phyloP scores from a whole-genome alignment of 169 alveolate species.

The Amoebophrya sp. region DNA sequence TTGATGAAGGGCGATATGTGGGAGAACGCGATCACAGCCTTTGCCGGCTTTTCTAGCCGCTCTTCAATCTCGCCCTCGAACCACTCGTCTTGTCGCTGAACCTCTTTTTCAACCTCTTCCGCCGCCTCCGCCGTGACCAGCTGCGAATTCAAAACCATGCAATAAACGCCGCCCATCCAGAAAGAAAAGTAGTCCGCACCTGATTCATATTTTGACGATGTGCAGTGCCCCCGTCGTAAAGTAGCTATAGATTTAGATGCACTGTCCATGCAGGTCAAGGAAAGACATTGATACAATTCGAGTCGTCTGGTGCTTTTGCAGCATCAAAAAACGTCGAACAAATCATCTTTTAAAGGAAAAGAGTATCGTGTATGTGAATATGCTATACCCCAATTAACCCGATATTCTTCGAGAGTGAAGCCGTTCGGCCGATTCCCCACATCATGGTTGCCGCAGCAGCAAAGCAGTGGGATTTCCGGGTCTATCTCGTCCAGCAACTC shows the following conservation, averaged over 20 bases:
- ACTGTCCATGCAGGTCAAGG: too few relatives aligned
- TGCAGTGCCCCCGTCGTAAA: too few relatives aligned
- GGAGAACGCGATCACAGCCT: background rate
- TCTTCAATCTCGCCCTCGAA: too few relatives aligned
- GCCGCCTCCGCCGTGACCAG: constrained; percentile 6
- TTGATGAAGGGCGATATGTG: constrained; percentile 30
- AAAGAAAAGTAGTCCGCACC: constrained; percentile 28
- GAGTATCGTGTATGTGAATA: too few relatives aligned
- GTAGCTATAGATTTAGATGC: too few relatives aligned
- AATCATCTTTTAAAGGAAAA: too few relatives aligned
- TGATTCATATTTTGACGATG: too few relatives aligned
- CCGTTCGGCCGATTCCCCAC: constrained; percentile 31
- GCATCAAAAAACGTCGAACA: too few relatives aligned
- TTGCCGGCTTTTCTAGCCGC: background rate
- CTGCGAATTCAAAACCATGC: background rate
- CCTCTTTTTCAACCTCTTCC: background rate
- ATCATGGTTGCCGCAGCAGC: constrained; percentile 35
- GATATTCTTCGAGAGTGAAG: background rate
- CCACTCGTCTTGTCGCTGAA: background rate
- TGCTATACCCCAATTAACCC: background rate
- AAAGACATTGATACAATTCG: too few relatives aligned
- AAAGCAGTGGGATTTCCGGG: constrained; percentile 16
- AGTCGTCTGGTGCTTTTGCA: too few relatives aligned
- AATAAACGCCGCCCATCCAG: background rate
- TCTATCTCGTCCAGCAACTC: constrained; percentile 18